These are phyloP conservation scores for Dinochytrium kinnereticum DNA, from an alignment of 371 early-diverging fungal species.

Conservation along the genomic window DNA sequence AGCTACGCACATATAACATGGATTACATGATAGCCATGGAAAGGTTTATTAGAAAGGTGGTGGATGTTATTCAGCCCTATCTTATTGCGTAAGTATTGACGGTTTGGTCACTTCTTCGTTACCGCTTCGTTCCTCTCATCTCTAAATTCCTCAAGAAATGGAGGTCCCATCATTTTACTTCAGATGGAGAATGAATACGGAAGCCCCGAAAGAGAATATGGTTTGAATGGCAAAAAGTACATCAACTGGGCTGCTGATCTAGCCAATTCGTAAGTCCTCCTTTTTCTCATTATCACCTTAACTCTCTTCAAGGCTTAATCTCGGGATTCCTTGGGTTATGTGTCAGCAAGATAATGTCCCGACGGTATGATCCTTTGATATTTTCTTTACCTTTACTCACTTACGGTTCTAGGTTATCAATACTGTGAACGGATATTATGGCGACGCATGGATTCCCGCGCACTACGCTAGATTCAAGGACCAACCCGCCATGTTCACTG, in stretches of 20 bases:
- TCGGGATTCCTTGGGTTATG: background rate
- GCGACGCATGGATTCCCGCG: background rate
- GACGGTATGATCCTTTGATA: background rate
- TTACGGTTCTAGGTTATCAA: background rate
- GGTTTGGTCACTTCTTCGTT: constrained; percentile 1
- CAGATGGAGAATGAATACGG: constrained; percentile 66
- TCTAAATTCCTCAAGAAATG: constrained; percentile 35
- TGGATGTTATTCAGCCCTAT: constrained; percentile 43
- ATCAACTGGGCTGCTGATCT: background rate
- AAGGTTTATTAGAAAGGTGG: constrained; percentile 43
- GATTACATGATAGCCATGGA: constrained; percentile 55
- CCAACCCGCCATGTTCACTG: background rate
- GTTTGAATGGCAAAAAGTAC: constrained; percentile 22
- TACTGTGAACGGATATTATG: background rate
- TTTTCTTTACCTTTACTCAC: background rate
- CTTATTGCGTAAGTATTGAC: constrained; percentile 39
- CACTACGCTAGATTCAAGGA: background rate
- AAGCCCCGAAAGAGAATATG: constrained; percentile 40
- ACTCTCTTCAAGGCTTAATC: background rate
- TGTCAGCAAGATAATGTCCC: too few relatives aligned
- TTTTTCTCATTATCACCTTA: background rate
- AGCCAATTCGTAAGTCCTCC: background rate
- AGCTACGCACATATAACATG: constrained; percentile 49
- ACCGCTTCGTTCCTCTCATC: background rate
- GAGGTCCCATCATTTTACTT: constrained; percentile 58